Base-by-base conservation (phyloP, 768 basidiomycete species). In the Lepiota brunneoincarnata region DNA sequence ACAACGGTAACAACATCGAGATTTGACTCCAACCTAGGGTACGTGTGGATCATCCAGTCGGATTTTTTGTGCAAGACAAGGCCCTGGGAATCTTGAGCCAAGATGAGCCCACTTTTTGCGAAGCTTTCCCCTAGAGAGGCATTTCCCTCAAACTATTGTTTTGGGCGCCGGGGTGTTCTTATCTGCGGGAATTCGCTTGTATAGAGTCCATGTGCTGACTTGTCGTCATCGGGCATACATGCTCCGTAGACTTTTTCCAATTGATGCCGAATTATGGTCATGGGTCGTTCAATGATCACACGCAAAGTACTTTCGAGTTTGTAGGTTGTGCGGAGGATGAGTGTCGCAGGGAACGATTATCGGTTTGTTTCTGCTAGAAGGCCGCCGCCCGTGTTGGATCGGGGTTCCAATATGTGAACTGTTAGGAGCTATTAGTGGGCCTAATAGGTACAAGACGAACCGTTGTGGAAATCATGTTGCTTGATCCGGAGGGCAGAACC, bases 151-250 rank as follows among this genome's bases (percentile, higher is more conserved):
- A 15, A 11, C 24, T 4, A 34, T 11, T 23, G 39, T 31, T 14
- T 10, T 17, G 17, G 31, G 24, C 14, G 45, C 11, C 26, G 24
- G 36, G 38, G 26, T 38, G 26, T 44, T 53, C 40, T 5, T 36
- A 40, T 46, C 37, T 17, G 44, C 26, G 43, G 52, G 17, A 24
- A n/a, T 28, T 23, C 36, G 39, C 24, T 23, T 28, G 21, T 31
- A 20, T 31, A 20, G 14, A 37, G 17, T 9, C 44, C 37, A 54
- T 54, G 26, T 39, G 36, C 23, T 47, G 23, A 26, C 18, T 21
- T 18, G 44, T 47, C 37, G 52, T 31, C 17, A 47, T 54, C 45
- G 52, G 45, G 21, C 21, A 34, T 37, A 46, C 52, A 46, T 54
- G 52, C 24, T 47, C 52, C 44, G 36, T 39, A 23, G n/a, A 23